Conservation (phyloP, 768 basidiomycete genomes). For the Lactarius indigo region DNA sequence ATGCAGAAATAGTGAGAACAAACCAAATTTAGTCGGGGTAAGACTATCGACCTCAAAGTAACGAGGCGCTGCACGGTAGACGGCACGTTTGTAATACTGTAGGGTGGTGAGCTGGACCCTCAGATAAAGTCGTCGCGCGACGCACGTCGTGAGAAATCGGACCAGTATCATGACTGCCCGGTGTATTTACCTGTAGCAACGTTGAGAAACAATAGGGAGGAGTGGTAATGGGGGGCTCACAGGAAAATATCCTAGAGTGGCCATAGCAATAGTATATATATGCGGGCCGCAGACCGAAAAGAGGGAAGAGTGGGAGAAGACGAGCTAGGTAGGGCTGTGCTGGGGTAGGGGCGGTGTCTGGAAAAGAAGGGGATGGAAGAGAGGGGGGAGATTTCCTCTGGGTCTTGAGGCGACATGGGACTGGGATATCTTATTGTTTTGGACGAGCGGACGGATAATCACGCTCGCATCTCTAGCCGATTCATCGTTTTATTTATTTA, state of each 20-base stretch:
- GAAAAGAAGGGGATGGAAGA: neutral
- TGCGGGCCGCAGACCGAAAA: neutral
- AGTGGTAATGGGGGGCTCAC: conserved; percentile 21
- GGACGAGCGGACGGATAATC: neutral
- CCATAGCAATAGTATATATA: neutral
- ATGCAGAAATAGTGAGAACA: conserved; percentile 1
- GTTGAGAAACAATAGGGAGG: neutral
- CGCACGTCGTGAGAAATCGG: conserved; percentile 16
- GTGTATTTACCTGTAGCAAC: neutral
- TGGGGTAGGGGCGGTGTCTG: neutral
- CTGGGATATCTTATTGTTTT: neutral
- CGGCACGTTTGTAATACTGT: conserved; percentile 23
- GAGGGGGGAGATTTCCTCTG: neutral
- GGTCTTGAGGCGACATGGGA: neutral
- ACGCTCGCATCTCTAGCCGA: neutral
- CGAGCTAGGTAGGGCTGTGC: too few relatives aligned
- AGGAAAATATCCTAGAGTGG: neutral
- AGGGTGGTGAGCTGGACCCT: conserved; percentile 26
- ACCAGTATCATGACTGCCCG: neutral
- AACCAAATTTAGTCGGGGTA: conserved; percentile 27
- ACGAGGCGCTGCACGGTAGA: conserved; percentile 16
- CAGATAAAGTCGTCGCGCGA: neutral
- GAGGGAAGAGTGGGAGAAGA: neutral
- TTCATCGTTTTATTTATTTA: neutral
- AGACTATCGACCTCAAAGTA: conserved; percentile 14